A percentile compares a stretch with the other conserved stretches of the same genome.
These are phyloP conservation scores for Agarophyton chilense DNA, from an alignment of 23 red algal genomes.

Conservation along the genomic window DNA sequence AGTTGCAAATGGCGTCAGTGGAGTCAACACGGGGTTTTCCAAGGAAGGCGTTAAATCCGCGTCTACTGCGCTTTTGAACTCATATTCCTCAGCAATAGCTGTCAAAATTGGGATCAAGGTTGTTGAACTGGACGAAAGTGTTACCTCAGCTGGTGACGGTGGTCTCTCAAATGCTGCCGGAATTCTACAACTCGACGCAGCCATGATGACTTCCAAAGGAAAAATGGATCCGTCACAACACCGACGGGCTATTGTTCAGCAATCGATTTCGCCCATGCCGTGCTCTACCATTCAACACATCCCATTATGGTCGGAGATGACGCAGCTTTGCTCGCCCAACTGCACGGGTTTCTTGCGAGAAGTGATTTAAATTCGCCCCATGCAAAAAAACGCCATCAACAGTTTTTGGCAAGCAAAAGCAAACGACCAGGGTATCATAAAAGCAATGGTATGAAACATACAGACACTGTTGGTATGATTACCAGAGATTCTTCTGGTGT, in stretches of 20 bases:
- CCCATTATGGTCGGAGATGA: conserved; percentile 73
- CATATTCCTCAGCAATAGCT: conserved; percentile 39
- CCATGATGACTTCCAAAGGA: conserved; percentile 57
- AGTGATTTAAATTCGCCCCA: conserved; percentile 21
- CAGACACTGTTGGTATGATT: conserved; percentile 94
- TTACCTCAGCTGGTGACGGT: conserved; percentile 91
- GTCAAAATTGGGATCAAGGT: conserved; percentile 62
- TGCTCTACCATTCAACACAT: conserved; percentile 56
- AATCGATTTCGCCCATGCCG: conserved; percentile 64
- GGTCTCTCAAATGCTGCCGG: conserved; percentile 82
- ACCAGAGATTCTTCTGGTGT: conserved; percentile 31
- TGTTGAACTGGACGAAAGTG: conserved; percentile 73
- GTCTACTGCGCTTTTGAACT: not conserved
- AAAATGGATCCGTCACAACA: conserved; percentile 75
- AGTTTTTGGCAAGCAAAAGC: conserved; percentile 26
- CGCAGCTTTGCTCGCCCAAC: conserved; percentile 71
- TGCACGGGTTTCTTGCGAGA: conserved; percentile 30
- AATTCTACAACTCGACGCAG: conserved; percentile 85
- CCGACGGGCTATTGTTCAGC: conserved; percentile 64
- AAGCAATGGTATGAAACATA: conserved; percentile 49
- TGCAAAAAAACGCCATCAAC: not conserved
- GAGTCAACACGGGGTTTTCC: conserved; percentile 65
- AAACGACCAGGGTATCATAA: not conserved
- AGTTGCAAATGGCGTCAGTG: conserved; percentile 9
- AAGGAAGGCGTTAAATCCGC: conserved; percentile 12